Base-by-base conservation (phyloP, 2,329 filamentous ascomycete genomes). In the Apiospora marii region DNA sequence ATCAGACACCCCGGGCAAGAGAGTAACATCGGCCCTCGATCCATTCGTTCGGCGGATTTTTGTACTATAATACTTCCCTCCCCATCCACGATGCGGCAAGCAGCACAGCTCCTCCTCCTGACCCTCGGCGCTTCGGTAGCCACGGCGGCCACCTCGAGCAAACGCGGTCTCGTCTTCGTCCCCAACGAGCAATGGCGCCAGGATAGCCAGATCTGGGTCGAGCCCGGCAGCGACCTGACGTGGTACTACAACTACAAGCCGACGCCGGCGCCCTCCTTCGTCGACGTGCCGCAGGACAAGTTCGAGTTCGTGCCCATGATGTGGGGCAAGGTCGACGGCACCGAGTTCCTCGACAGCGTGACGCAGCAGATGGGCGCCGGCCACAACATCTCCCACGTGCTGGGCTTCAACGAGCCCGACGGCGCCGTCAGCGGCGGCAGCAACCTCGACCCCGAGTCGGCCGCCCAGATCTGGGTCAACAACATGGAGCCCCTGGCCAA, bases 231-330 rank as follows among this genome's bases (percentile, higher is more conserved):
- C 24, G 88, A 90, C 58, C 82, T 96, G 71, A 92, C 90, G 3
- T 96, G 94, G 94, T 96, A 96, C 85, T 96, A 96, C 87, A 96
- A 95, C 84, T 96, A 95, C 82, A 82, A 83, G 37, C 78, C 85
- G 27, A 79, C 81, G 4, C 92, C 93, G 1, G 89, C 91, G 0
- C 74, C 85, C 0, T 83, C 83, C 58, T 92, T 87, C 79, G 75
- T 81, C 53, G 81, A 85, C 69, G 78, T 85, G 43, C 77, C 86
- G 0, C 88, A 91, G 76, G 83, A 85, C 19, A 81, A 86, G 19
- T 89, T 96, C 76, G 87, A 93, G 80, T 96, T 94, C 81, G 91
- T 96, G 1, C 93, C 94, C 69, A 94, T 95, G 93, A 88, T 95
- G 73, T 96, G 92, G 92, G 92, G 92, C 44, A 84, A 89, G 13